A percentile compares a stretch with the other conserved stretches of the same genome.
Conservation (phyloP, 2,329 filamentous ascomycete genomes). For the Colletotrichum lini region DNA sequence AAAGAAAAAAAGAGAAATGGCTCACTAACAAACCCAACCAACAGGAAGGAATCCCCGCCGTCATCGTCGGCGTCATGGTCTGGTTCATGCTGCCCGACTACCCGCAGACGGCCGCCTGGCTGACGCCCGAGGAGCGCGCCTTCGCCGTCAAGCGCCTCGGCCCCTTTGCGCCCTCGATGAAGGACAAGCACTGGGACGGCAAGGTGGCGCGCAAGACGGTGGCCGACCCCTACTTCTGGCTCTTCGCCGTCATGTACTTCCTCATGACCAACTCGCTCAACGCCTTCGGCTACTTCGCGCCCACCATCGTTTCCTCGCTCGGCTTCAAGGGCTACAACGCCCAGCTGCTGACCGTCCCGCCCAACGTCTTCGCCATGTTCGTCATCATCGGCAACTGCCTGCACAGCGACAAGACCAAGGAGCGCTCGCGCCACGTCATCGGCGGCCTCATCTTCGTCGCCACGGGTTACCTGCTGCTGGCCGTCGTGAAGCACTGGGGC, state of each 20-base stretch:
- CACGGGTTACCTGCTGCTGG: slow-evolving; percentile 49
- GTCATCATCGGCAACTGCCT: slow-evolving; percentile 51
- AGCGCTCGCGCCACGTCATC: slow-evolving; percentile 51
- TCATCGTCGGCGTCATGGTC: slow-evolving; percentile 51
- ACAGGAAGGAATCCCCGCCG: slow-evolving; percentile 50
- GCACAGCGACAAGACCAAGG: slow-evolving; percentile 51
- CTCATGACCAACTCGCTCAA: slow-evolving; percentile 54
- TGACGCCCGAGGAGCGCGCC: slow-evolving; percentile 51
- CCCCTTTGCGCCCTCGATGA: slow-evolving; percentile 51
- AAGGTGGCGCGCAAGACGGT: slow-evolving; percentile 51
- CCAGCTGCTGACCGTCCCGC: slow-evolving; percentile 54
- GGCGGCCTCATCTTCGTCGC: slow-evolving; percentile 48
- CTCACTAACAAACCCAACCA: too few relatives aligned
- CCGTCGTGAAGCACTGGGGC: slow-evolving; percentile 49
- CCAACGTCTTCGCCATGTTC: slow-evolving; percentile 54
- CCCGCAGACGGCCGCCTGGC: slow-evolving; percentile 52
- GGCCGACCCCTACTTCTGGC: slow-evolving; percentile 52
- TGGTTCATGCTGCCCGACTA: slow-evolving; percentile 53
- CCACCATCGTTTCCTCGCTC: slow-evolving; percentile 53
- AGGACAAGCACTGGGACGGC: slow-evolving; percentile 53
- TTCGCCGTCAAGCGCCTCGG: slow-evolving; percentile 54
- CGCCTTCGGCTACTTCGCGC: slow-evolving; percentile 54
- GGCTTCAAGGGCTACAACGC: slow-evolving; percentile 52
- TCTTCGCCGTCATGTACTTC: slow-evolving; percentile 50
- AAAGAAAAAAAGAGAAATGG: too few relatives aligned